Conservation (phyloP, 2,329 filamentous ascomycete genomes). For the Elsinoe batatas region DNA sequence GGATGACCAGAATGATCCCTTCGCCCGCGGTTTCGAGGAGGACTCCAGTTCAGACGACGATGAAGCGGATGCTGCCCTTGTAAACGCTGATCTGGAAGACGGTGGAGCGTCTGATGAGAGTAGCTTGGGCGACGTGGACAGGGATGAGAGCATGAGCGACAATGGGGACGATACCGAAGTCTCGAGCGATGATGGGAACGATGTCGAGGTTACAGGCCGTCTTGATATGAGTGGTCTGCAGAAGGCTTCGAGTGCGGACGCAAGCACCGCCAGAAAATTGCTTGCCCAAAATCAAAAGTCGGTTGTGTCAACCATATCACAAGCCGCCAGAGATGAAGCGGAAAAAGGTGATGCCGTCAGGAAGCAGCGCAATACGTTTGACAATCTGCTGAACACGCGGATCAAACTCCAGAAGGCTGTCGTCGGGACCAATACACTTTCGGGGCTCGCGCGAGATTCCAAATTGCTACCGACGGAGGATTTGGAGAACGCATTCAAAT, state of each 20-base stretch:
- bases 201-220: conserved; percentile 16
- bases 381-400: conserved; percentile 76
- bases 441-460: conserved; percentile 28
- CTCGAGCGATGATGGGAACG: conserved; percentile 20
- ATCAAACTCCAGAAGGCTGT: conserved; percentile 91
- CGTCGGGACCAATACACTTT: conserved; percentile 67
- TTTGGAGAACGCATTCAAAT: conserved; percentile 46
- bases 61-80: background rate
- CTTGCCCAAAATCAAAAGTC: conserved; percentile 59
- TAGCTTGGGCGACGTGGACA: background rate
- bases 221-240: background rate
- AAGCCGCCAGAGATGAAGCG: conserved; percentile 65
- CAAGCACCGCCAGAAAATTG: conserved; percentile 53
- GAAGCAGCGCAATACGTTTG: conserved; percentile 74
- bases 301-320: conserved; percentile 53
- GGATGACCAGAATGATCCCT: conserved; percentile 42
- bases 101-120: background rate
- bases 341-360: conserved; percentile 82
- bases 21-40: conserved; percentile 31
- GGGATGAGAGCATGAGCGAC: conserved; percentile 19
- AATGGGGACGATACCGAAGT: conserved; percentile 34
- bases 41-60: background rate
- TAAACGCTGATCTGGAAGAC: background rate
- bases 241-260: conserved; percentile 26
- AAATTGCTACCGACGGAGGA: conserved; percentile 34